These are phyloP conservation scores for Exobasidium rhododendri DNA, from an alignment of 1,284 basidiomycete genomes.

Conservation along the genomic window DNA sequence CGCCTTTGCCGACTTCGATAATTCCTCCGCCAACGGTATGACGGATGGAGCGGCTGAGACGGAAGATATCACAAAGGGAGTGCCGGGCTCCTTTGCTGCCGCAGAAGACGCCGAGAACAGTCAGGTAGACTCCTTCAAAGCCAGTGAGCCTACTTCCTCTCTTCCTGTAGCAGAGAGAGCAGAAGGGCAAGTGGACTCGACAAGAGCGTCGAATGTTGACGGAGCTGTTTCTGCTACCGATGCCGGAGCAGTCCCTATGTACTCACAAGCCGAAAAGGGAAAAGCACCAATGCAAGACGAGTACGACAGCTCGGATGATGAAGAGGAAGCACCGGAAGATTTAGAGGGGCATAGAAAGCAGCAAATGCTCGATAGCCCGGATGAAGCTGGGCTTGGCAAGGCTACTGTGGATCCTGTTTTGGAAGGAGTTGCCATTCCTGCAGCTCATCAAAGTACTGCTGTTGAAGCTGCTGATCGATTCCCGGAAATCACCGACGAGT, in stretches of 20 bases:
- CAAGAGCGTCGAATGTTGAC: constrained; percentile 28
- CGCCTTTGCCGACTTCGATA: constrained; percentile 35
- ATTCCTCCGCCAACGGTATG: constrained; percentile 18
- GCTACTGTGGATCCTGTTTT: neutral
- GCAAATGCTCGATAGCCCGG: constrained; percentile 4
- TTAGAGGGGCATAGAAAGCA: constrained; percentile 20
- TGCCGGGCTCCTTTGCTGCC: constrained; percentile 1
- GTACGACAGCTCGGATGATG: constrained; percentile 38
- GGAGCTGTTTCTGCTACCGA: constrained; percentile 62
- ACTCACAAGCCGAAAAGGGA: constrained; percentile 19
- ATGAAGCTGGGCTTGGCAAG: constrained; percentile 10
- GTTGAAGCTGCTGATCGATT: constrained; percentile 18
- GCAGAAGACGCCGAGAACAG: too few species aligned
- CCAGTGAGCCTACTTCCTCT: constrained; percentile 57
- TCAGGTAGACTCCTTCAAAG: too few species aligned
- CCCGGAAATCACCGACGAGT: constrained; percentile 21
- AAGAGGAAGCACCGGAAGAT: constrained; percentile 44
- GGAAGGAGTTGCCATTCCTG: constrained; percentile 16
- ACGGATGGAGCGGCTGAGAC: neutral
- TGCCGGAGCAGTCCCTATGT: constrained; percentile 59
- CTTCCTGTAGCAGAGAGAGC: constrained; percentile 40
- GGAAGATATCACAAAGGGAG: neutral
- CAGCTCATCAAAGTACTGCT: constrained; percentile 11
- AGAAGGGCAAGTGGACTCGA: constrained; percentile 20
- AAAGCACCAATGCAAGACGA: constrained; percentile 25